phyloP scores from a whole-genome alignment of 106 monocot genomes.

The Acorus calamus region DNA sequence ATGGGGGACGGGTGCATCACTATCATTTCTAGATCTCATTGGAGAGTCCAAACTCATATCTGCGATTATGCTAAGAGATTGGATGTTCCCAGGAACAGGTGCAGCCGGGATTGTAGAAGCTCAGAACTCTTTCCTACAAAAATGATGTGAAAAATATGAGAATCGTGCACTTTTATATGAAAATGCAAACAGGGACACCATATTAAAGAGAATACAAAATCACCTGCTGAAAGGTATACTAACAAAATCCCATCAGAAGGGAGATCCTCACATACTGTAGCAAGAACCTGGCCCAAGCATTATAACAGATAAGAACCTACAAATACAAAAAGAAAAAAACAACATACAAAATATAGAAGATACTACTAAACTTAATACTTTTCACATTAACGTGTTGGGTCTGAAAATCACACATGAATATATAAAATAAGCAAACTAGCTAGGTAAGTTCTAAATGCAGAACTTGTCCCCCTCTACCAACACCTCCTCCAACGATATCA shows the following conservation, averaged over 20 bases:
- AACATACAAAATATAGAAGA: too few relatives aligned
- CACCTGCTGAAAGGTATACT: slow-evolving; percentile 65
- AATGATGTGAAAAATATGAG: background rate
- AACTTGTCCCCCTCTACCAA: too few relatives aligned
- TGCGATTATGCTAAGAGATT: slow-evolving; percentile 5
- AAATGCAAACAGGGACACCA: too few relatives aligned
- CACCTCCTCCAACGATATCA: too few relatives aligned
- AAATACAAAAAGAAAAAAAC: background rate
- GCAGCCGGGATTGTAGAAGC: slow-evolving; percentile 19
- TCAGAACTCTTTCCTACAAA: slow-evolving; percentile 41
- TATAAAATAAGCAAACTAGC: too few relatives aligned
- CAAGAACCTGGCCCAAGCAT: slow-evolving; percentile 54
- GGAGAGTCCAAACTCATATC: slow-evolving; percentile 15
- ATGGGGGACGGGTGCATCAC: background rate
- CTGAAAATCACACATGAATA: too few relatives aligned
- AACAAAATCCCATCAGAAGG: slow-evolving; percentile 74
- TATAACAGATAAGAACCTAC: too few relatives aligned
- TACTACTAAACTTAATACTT: too few relatives aligned
- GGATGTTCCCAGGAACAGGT: slow-evolving; percentile 16
- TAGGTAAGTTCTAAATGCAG: too few relatives aligned
- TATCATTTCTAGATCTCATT: slow-evolving; percentile 10
- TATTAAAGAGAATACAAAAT: too few relatives aligned
- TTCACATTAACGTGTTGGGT: too few relatives aligned
- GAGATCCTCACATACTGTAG: slow-evolving; percentile 83
- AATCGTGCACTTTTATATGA: slow-evolving; percentile 17